These are phyloP conservation scores for Botrytis elliptica DNA, from an alignment of 2,329 filamentous ascomycete genomes.

Conservation along the genomic window DNA sequence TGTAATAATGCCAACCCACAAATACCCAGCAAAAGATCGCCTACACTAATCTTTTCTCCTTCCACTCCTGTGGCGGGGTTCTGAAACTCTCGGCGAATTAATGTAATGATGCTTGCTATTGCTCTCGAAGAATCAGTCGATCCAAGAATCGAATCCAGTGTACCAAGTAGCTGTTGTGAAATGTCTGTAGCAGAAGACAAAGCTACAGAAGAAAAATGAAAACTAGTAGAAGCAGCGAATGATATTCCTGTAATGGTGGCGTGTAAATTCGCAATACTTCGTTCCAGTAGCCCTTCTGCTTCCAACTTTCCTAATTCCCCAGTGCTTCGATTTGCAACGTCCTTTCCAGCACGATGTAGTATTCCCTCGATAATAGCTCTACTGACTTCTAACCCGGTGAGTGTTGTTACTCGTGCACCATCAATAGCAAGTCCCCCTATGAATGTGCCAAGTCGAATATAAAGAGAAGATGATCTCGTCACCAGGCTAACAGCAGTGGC, in stretches of 20 bases:
- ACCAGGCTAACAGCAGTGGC: slow-evolving; percentile 60
- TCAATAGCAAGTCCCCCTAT: slow-evolving; percentile 42
- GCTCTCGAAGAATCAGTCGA: slow-evolving; percentile 68
- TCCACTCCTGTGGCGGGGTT: slow-evolving; percentile 59
- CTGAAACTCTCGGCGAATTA: slow-evolving; percentile 63
- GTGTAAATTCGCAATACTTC: slow-evolving; percentile 56
- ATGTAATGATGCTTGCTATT: slow-evolving; percentile 63
- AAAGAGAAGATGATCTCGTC: slow-evolving; percentile 57
- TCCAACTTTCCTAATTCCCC: slow-evolving; percentile 50
- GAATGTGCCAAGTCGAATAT: slow-evolving; percentile 41
- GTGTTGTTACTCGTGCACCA: slow-evolving; percentile 41
- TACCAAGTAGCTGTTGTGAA: slow-evolving; percentile 57
- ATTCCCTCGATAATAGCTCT: slow-evolving; percentile 42
- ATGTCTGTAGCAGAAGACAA: slow-evolving; percentile 55
- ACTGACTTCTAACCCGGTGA: slow-evolving; percentile 42
- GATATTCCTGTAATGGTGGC: slow-evolving; percentile 57
- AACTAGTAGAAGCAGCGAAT: slow-evolving; percentile 61
- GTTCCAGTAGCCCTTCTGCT: slow-evolving; percentile 56
- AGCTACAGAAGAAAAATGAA: slow-evolving; percentile 56
- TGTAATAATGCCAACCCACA: slow-evolving; percentile 63
- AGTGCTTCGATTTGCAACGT: slow-evolving; percentile 38
- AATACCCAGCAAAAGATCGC: slow-evolving; percentile 60
- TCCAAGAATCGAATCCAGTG: slow-evolving; percentile 63
- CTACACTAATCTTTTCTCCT: slow-evolving; percentile 59
- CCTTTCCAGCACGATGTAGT: slow-evolving; percentile 40